Evolutionary conservation across 2,329 filamentous ascomycete genomes (phyloP).

Genomic region (Penicillium sp.): DNA sequence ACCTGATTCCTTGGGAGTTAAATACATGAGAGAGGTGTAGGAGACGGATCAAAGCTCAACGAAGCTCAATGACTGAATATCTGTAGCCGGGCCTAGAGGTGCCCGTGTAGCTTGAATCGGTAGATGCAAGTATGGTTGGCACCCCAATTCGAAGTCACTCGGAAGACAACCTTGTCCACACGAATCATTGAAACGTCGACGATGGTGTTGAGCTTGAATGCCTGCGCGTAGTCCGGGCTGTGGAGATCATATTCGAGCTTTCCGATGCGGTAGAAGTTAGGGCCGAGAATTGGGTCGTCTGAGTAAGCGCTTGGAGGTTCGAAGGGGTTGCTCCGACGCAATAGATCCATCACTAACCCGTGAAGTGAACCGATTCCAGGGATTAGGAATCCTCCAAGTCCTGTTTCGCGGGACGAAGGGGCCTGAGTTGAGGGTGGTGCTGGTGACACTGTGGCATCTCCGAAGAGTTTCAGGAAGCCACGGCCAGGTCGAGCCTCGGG

Average conservation of each 20-base stretch:
- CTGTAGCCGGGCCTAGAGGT: conserved; percentile 23
- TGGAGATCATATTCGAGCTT: conserved; percentile 42
- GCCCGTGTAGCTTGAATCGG: conserved; percentile 47
- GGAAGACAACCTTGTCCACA: conserved; percentile 43
- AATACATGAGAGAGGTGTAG: conserved; percentile 6
- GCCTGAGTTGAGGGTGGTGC: neutral
- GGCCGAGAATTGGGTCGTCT: conserved; percentile 37
- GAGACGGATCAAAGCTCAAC: neutral
- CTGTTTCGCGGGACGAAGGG: conserved; percentile 11
- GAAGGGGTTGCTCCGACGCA: conserved; percentile 31
- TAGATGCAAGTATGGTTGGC: conserved; percentile 47
- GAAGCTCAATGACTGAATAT: neutral
- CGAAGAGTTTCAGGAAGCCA: conserved; percentile 5
- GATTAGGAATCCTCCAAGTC: conserved; percentile 12
- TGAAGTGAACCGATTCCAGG: conserved; percentile 28
- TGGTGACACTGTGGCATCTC: conserved; percentile 1
- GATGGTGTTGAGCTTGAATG: conserved; percentile 40
- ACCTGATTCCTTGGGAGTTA: neutral
- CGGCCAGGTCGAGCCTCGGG: neutral
- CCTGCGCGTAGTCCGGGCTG: conserved; percentile 38
- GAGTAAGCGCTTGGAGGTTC: conserved; percentile 37
- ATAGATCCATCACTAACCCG: conserved; percentile 32
- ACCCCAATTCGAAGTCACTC: conserved; percentile 48
- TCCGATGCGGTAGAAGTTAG: conserved; percentile 42
- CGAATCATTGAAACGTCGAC: conserved; percentile 38